These are phyloP conservation scores for Microbotryum silenes-acaulis DNA, from an alignment of 1,284 basidiomycete genomes.

Conservation along the genomic window DNA sequence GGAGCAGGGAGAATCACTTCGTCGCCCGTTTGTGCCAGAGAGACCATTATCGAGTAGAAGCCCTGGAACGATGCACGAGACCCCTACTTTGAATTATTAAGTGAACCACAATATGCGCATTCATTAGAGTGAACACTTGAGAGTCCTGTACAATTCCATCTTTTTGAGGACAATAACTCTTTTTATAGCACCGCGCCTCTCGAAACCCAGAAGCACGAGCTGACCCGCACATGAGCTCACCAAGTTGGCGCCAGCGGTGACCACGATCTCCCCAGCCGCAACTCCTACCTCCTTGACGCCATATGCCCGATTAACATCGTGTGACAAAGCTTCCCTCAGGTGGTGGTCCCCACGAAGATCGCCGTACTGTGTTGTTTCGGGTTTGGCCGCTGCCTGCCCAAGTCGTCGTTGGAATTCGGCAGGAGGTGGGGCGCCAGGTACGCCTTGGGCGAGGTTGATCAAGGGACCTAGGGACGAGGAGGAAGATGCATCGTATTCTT, in stretches of 20 bases:
- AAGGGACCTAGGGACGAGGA: constrained; percentile 44
- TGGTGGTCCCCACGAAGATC: constrained; percentile 56
- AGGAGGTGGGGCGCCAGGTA: constrained; percentile 61
- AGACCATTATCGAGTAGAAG: constrained; percentile 57
- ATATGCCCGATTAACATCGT: constrained; percentile 61
- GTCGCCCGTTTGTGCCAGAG: constrained; percentile 61
- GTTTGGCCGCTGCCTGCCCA: constrained; percentile 46
- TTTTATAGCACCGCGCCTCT: not conserved
- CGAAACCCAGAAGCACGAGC: not conserved
- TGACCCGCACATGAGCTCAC: constrained; percentile 33
- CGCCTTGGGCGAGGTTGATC: constrained; percentile 62
- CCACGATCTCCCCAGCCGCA: constrained; percentile 39
- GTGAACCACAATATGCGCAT: too few relatives aligned
- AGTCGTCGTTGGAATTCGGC: constrained; percentile 51
- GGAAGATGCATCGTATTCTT: constrained; percentile 41
- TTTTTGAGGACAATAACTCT: too few relatives aligned
- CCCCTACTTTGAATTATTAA: too few relatives aligned
- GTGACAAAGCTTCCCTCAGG: constrained; percentile 53
- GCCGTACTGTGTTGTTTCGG: constrained; percentile 53
- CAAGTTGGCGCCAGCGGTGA: constrained; percentile 44
- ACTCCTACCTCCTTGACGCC: constrained; percentile 35
- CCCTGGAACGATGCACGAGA: constrained; percentile 45
- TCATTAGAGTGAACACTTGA: too few relatives aligned
- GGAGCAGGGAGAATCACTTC: constrained; percentile 72
- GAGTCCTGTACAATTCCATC: too few relatives aligned